phyloP scores from a whole-genome alignment of 176 grass and related monocot species.

The Rhynchospora tenuis region DNA sequence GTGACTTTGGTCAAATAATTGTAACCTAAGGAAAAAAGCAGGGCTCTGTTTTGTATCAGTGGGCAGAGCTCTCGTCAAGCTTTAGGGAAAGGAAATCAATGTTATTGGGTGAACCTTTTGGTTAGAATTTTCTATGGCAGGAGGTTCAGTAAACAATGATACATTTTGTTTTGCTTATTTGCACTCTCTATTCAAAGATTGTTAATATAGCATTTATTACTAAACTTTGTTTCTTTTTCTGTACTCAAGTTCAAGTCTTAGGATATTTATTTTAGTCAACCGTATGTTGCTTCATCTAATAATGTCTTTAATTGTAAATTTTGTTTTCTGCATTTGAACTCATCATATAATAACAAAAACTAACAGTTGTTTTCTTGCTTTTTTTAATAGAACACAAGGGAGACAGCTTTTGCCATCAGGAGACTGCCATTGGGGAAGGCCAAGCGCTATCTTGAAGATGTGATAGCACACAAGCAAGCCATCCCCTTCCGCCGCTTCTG shows the following conservation, averaged over 20 bases:
- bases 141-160: slow-evolving; percentile 21
- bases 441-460: slow-evolving; percentile 89
- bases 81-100: slow-evolving; percentile 17
- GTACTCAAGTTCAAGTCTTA: neutral
- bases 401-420: slow-evolving; percentile 65
- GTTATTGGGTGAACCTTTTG: slow-evolving; percentile 23
- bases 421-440: slow-evolving; percentile 61
- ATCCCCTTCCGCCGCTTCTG: slow-evolving; percentile 86
- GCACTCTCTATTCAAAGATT: neutral
- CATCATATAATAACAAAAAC: neutral
- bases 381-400: slow-evolving; percentile 60
- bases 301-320: no score
- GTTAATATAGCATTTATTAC: neutral
- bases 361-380: neutral
- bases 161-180: neutral
- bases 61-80: neutral
- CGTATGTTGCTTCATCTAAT: no score
- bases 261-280: no score
- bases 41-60: neutral
- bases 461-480: slow-evolving; percentile 85
- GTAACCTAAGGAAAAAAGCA: slow-evolving; percentile 17
- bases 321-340: no score
- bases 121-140: slow-evolving; percentile 14
- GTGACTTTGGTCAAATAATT: neutral
- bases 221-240: neutral